Base-by-base conservation (phyloP, 228 moss, liverwort and hornwort species). In the Sphagnum fallax region DNA sequence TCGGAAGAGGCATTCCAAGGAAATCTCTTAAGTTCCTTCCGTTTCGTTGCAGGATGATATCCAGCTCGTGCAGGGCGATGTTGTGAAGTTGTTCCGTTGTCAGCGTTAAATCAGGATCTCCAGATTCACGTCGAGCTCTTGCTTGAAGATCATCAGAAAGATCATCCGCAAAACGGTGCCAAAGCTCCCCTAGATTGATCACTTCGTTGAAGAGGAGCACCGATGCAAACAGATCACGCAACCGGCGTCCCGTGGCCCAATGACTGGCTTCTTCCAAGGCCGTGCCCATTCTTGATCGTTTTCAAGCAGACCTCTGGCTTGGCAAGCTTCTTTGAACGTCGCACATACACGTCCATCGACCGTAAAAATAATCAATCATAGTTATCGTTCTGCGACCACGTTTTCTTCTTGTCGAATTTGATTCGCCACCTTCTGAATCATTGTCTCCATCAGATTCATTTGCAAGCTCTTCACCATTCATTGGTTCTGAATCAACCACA, bases 251-350 rank as follows among this genome's bases (percentile, higher is more conserved):
- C 53, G 51, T 32, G n/a, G 51, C 15, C 14, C 55, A 55, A 10
- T 47, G 15, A 47, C 18, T 61, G 47, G 69, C 55, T 59, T 69
- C 69, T 69, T 69, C 50, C 47, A 69, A 49, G 59, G 53, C 55
- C 10, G 10, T 16, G 55, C 69, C 69, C 69, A 69, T 48, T 69
- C 69, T 10, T 57, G 15, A 61, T 69, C 69, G 59, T 52, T 57
- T 49, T 69, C 57, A 16, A 69, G 49, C 15, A 16, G 59, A 10
- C 67, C 67, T 15, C 51, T 13, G 2, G 67, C 67, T 50, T 32
- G 9, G 49, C 67, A 68, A 50, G 67, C 47, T 10, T 13, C 5
- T 47, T 68, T 68, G 51, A 50, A 68, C 15, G 67, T 68, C 13
- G 51, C n/a, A 68, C 52, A 32, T 16, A 52, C 15, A 8, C 13